phyloP scores from a whole-genome alignment of 352 stramenopile species.

The Halophytophthora batemanensis region DNA sequence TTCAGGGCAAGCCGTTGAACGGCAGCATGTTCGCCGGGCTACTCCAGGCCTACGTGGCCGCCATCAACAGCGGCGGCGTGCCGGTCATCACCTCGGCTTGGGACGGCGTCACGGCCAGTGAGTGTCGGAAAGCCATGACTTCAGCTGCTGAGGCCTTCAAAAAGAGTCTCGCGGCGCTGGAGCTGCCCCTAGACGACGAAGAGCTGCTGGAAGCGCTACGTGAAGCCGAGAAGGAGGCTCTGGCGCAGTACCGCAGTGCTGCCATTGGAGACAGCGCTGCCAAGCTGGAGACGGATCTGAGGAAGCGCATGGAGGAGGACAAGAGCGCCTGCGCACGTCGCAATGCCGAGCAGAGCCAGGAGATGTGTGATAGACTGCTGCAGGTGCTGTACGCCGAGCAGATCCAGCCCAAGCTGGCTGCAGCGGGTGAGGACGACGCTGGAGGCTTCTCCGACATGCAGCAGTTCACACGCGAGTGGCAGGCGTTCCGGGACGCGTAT shows the following conservation, averaged over 20 bases:
- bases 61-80: conserved; percentile 84
- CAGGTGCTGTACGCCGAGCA: conserved; percentile 80
- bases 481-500: conserved; percentile 72
- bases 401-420: conserved; percentile 76
- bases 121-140: conserved; percentile 76
- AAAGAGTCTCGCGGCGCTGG: conserved; percentile 47
- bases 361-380: conserved; percentile 76
- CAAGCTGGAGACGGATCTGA: conserved; percentile 64
- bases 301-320: conserved; percentile 69
- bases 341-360: conserved; percentile 62
- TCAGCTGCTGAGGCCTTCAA: conserved; percentile 63
- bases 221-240: conserved; percentile 46
- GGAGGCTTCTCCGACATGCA: conserved; percentile 77
- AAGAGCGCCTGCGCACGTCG: conserved; percentile 38
- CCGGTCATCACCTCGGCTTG: conserved; percentile 89
- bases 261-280: conserved; percentile 65
- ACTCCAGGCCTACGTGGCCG: conserved; percentile 77
- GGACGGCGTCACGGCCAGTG: conserved; percentile 79
- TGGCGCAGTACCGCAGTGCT: conserved; percentile 53
- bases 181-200: conserved; percentile 70
- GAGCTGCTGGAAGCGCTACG: conserved; percentile 57
- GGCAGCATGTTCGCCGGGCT: conserved; percentile 87
- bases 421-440: conserved; percentile 37
- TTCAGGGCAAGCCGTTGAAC: conserved; percentile 84
- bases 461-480: conserved; percentile 69